Percentiles rank a stretch among this genome's conserved stretches.
Conservation (phyloP, 441 rosid genomes). For the Euphorbia neoarborescens region DNA sequence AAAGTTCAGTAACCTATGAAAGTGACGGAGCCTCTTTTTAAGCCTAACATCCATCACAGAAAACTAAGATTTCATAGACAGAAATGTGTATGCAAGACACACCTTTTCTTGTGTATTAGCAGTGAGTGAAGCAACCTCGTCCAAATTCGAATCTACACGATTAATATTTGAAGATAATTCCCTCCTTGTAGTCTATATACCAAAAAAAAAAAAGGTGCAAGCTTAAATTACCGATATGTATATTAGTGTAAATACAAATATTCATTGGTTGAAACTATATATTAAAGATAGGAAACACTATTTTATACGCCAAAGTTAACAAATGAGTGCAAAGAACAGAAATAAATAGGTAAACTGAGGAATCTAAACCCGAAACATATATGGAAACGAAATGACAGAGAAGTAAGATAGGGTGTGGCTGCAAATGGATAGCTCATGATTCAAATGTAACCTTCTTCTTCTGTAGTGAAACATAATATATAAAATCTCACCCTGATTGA, state of each 20-base stretch:
- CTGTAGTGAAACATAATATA: neutral
- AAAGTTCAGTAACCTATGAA: conserved; percentile 50
- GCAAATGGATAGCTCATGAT: neutral
- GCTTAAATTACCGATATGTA: too few relatives aligned
- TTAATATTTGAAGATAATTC: conserved; percentile 55
- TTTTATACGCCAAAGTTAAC: neutral
- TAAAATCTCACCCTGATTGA: conserved; percentile 53
- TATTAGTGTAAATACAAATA: neutral
- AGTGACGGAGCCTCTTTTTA: conserved; percentile 1
- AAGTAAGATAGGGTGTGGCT: neutral
- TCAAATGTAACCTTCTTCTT: neutral
- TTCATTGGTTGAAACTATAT: neutral
- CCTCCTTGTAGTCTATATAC: conserved; percentile 52
- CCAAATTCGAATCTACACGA: conserved; percentile 42
- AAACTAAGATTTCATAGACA: neutral
- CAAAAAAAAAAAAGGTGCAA: neutral
- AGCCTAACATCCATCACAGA: conserved; percentile 15
- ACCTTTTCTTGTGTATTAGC: conserved; percentile 63
- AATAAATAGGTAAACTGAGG: neutral
- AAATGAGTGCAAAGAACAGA: neutral
- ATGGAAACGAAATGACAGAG: neutral
- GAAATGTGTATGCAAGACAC: conserved; percentile 19
- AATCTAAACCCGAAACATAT: neutral
- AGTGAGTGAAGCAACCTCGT: conserved; percentile 47
- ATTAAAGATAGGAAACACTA: neutral